Conservation (phyloP, 2,329 filamentous ascomycete species). For the Epichloe uncinata region DNA sequence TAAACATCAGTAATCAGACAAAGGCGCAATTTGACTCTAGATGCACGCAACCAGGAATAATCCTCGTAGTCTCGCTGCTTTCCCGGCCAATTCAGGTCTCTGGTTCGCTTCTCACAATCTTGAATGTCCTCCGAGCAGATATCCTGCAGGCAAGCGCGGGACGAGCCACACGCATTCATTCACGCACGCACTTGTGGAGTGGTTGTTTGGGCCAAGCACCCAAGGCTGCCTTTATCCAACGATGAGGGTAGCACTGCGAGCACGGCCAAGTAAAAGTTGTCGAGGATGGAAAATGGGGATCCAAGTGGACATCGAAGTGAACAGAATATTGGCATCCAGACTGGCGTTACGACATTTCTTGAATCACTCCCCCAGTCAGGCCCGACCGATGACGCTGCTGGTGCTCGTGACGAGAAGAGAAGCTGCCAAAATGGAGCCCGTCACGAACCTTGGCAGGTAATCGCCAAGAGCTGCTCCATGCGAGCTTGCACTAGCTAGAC, state of each 20-base stretch:
- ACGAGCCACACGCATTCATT: neutral
- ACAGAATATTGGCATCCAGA: too few species aligned
- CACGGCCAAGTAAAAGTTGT: neutral
- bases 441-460: neutral
- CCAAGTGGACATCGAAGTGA: too few species aligned
- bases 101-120: too few species aligned
- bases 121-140: neutral
- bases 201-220: neutral
- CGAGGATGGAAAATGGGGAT: neutral
- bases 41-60: too few species aligned
- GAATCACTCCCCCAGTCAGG: neutral
- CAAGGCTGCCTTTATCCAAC: neutral
- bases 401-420: neutral
- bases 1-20: too few species aligned
- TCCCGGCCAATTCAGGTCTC: too few species aligned
- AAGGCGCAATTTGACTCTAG: too few species aligned
- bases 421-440: neutral
- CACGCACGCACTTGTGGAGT: neutral
- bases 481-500: neutral
- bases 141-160: neutral
- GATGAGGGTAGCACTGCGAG: neutral
- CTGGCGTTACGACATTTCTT: neutral
- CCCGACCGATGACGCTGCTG: neutral
- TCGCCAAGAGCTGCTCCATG: neutral
- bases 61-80: too few species aligned